Evolutionary conservation across 352 stramenopile genomes (phyloP).

Genomic region (Vaucheria bursata): DNA sequence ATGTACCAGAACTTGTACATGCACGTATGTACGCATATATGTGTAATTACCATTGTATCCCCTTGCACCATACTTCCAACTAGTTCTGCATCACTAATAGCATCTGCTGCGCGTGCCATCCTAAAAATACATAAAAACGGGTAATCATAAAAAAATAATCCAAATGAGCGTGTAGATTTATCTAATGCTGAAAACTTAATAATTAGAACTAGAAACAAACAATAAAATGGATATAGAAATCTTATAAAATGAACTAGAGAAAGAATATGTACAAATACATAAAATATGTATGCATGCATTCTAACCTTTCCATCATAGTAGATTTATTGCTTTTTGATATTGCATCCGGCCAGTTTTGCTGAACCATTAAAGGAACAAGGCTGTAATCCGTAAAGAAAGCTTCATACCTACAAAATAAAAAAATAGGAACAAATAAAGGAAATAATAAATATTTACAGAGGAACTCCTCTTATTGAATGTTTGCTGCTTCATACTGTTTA

Average conservation of each 20-base stretch:
- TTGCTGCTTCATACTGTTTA: too few species aligned
- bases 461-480: too few species aligned
- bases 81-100: conserved; percentile 17
- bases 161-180: not conserved
- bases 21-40: not conserved
- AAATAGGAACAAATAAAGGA: too few species aligned
- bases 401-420: conserved; percentile 66
- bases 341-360: conserved; percentile 70
- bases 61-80: conserved; percentile 28
- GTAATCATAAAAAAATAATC: not conserved
- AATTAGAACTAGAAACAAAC: too few species aligned
- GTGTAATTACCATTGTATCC: not conserved
- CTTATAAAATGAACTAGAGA: not conserved
- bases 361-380: conserved; percentile 90
- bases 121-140: conserved; percentile 47
- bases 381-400: conserved; percentile 98
- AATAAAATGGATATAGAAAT: too few species aligned
- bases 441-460: too few species aligned
- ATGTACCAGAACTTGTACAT: not conserved
- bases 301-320: conserved; percentile 32
- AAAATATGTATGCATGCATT: not conserved
- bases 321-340: conserved; percentile 10
- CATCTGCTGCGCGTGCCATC: conserved; percentile 56
- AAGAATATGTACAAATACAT: conserved; percentile 45
- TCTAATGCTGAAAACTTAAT: not conserved